These are phyloP conservation scores for Conoideocrella luteorostrata DNA, from an alignment of 2,329 filamentous ascomycete genomes.

Conservation along the genomic window DNA sequence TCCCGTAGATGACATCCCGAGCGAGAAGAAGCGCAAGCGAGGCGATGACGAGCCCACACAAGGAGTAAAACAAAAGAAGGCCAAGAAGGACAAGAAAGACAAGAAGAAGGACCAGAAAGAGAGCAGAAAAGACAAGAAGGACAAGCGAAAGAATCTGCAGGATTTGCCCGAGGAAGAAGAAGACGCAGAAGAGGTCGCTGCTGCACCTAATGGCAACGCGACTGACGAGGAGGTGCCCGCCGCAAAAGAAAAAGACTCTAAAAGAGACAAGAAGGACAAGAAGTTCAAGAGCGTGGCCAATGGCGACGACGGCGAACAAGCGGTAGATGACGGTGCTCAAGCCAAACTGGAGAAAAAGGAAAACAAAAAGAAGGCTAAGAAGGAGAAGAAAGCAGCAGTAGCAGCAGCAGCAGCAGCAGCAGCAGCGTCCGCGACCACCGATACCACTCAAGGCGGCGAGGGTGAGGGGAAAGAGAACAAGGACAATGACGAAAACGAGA, in stretches of 20 bases:
- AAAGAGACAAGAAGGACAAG: too few species aligned
- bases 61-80: slow-evolving; percentile 21
- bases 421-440: slow-evolving; percentile 15
- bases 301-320: background rate
- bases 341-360: slow-evolving; percentile 15
- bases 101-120: slow-evolving; percentile 25
- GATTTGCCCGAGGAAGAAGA: slow-evolving; percentile 29
- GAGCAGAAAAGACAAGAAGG: slow-evolving; percentile 34
- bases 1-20: slow-evolving; percentile 14
- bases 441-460: slow-evolving; percentile 11
- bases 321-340: slow-evolving; percentile 14
- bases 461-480: too few species aligned
- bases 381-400: slow-evolving; percentile 18
- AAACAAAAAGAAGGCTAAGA: slow-evolving; percentile 14
- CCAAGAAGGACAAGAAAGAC: slow-evolving; percentile 26
- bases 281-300: slow-evolving; percentile 18
- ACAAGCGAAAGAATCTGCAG: slow-evolving; percentile 31
- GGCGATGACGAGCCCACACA: slow-evolving; percentile 19
- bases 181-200: slow-evolving; percentile 19
- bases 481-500: slow-evolving; percentile 10
- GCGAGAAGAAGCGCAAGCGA: slow-evolving; percentile 32
- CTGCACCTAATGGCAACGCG: slow-evolving; percentile 13
- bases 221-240: slow-evolving; percentile 10
- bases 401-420: slow-evolving; percentile 29
- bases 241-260: too few species aligned